These are phyloP conservation scores for Corchorus olitorius DNA, from an alignment of 345 rosid genomes.

Conservation along the genomic window DNA sequence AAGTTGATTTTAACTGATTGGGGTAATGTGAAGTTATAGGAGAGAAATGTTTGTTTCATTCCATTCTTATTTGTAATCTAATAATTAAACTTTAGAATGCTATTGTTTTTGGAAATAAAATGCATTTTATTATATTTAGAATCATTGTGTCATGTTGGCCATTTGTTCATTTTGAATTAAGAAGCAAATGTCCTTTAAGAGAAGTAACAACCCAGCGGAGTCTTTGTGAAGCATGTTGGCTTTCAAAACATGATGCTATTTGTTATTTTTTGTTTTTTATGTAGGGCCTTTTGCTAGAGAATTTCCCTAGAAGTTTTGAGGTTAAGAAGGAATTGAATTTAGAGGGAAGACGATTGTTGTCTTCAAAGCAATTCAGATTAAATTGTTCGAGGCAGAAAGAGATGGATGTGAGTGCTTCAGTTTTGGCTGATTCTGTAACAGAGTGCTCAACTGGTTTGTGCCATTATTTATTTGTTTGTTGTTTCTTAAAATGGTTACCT, in stretches of 20 bases:
- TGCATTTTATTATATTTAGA: neutral
- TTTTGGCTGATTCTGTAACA: conserved; percentile 34
- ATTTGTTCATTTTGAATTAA: neutral
- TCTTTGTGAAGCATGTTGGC: neutral
- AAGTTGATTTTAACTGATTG: too few species aligned
- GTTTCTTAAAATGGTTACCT: neutral
- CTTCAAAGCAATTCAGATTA: conserved; percentile 37
- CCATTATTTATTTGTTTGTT: conserved; percentile 7
- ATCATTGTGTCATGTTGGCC: neutral
- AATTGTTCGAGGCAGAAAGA: conserved; percentile 45
- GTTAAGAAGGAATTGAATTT: conserved; percentile 32
- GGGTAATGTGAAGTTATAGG: too few species aligned
- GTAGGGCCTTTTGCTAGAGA: conserved; percentile 39
- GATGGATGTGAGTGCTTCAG: conserved; percentile 47
- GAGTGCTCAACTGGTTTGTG: conserved; percentile 45
- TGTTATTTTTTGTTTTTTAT: conserved; percentile 23
- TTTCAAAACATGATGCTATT: conserved; percentile 6
- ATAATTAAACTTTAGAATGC: too few species aligned
- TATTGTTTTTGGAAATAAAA: too few species aligned
- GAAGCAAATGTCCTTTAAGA: neutral
- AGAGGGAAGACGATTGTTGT: conserved; percentile 27
- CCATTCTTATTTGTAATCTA: too few species aligned
- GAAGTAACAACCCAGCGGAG: neutral
- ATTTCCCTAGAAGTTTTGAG: conserved; percentile 24
- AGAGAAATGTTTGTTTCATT: too few species aligned